These are phyloP conservation scores for Camellia sinensis DNA, from an alignment of 148 eudicot species.

Conservation along the genomic window DNA sequence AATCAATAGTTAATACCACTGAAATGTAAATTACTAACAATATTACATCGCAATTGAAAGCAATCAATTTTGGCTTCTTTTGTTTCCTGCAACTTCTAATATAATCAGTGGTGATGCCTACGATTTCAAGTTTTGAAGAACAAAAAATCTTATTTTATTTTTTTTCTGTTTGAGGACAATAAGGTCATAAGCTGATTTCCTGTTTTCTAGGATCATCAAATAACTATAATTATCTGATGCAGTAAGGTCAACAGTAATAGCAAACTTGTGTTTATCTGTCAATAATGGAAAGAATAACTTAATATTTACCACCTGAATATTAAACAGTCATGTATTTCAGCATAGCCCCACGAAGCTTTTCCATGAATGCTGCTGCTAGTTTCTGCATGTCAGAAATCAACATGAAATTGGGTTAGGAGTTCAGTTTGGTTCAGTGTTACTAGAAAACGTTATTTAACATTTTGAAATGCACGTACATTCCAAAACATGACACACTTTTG, in stretches of 20 bases:
- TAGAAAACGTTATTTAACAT: too few species aligned
- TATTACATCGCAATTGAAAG: neutral
- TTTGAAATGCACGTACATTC: too few species aligned
- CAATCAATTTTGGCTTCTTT: neutral
- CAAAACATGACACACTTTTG: too few species aligned
- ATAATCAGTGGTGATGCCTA: neutral
- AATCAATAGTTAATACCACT: neutral
- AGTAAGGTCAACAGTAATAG: neutral
- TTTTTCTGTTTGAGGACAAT: neutral
- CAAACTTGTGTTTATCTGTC: neutral
- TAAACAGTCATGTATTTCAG: constrained; percentile 87
- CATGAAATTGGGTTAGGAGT: neutral
- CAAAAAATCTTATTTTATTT: too few species aligned
- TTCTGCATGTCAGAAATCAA: constrained; percentile 42
- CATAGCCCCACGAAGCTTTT: constrained; percentile 76
- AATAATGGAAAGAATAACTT: neutral
- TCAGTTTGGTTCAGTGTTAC: neutral
- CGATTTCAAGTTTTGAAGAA: too few species aligned
- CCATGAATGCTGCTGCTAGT: constrained; percentile 90
- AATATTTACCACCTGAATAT: constrained; percentile 13
- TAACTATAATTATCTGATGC: neutral
- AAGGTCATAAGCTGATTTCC: neutral
- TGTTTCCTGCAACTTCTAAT: neutral
- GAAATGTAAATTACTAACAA: too few species aligned
- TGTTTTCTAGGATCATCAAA: neutral